A percentile compares a stretch with the other conserved stretches of the same genome.
phyloP scores from a whole-genome alignment of 2,329 filamentous ascomycete genomes.

The Eutypella sp. region DNA sequence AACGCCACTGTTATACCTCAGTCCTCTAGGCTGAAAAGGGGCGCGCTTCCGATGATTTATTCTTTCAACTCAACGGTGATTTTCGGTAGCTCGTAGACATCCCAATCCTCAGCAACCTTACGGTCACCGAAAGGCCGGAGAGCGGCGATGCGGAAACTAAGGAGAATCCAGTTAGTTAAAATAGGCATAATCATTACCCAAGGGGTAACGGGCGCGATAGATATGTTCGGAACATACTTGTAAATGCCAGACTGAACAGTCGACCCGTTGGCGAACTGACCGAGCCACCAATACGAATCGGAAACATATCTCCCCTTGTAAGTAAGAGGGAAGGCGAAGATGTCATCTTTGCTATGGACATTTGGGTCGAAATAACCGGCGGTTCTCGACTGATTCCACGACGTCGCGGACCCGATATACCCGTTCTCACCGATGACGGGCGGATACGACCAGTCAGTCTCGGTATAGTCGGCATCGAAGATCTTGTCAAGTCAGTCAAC shows the following conservation, averaged over 20 bases:
- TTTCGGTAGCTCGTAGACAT: constrained; percentile 31
- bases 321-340: constrained; percentile 32
- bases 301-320: constrained; percentile 28
- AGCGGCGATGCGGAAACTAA: constrained; percentile 35
- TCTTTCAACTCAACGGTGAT: constrained; percentile 23
- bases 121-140: constrained; percentile 38
- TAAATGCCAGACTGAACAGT: constrained; percentile 36
- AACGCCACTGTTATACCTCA: no score
- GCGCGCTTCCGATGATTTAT: not conserved
- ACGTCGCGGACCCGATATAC: constrained; percentile 39
- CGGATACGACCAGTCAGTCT: constrained; percentile 38
- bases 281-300: constrained; percentile 36
- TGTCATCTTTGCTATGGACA: constrained; percentile 32
- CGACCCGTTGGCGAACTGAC: constrained; percentile 36
- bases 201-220: not conserved
- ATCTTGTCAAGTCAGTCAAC: no score
- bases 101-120: constrained; percentile 36
- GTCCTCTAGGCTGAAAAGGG: not conserved
- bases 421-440: constrained; percentile 31
- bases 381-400: constrained; percentile 29
- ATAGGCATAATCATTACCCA: no score
- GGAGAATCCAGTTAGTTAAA: not conserved
- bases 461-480: constrained; percentile 33
- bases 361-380: constrained; percentile 31
- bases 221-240: constrained; percentile 21